Evolutionary conservation across 805 yeast species (phyloP).

Genomic region (Nakazawaea peltata): DNA sequence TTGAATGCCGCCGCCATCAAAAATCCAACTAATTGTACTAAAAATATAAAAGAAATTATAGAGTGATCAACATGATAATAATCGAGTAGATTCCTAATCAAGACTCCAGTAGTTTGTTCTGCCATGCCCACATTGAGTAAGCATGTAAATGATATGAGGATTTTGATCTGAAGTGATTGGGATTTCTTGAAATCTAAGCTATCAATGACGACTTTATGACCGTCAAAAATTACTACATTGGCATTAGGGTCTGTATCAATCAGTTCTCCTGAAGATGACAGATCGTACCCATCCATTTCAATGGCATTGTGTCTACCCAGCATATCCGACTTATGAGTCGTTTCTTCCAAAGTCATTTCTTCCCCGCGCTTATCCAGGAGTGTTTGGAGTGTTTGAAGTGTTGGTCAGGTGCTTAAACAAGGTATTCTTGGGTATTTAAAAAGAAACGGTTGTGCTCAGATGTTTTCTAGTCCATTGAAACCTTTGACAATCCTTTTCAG

Average conservation of each 20-base stretch:
- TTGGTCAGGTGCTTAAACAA: too few species aligned
- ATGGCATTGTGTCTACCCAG: too few species aligned
- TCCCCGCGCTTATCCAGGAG: too few species aligned
- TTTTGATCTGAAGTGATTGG: slow-evolving; percentile 30
- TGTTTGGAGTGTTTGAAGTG: too few species aligned
- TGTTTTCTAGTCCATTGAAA: too few species aligned
- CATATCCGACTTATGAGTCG: too few species aligned
- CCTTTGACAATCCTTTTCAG: too few species aligned
- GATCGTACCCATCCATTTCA: neutral
- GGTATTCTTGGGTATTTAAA: too few species aligned
- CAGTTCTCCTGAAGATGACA: neutral
- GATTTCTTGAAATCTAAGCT: slow-evolving; percentile 17
- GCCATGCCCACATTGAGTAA: slow-evolving; percentile 45
- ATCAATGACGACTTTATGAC: slow-evolving; percentile 1
- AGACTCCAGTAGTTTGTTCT: slow-evolving; percentile 55
- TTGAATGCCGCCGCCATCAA: slow-evolving; percentile 42
- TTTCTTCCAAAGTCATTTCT: too few species aligned
- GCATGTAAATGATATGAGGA: slow-evolving; percentile 28
- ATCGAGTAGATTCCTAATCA: slow-evolving; percentile 43
- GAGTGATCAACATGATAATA: slow-evolving; percentile 42
- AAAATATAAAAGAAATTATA: slow-evolving; percentile 39
- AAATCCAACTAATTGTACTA: slow-evolving; percentile 51
- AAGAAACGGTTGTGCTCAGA: too few species aligned
- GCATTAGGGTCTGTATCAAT: too few species aligned
- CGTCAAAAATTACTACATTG: too few species aligned